Evolutionary conservation across 768 basidiomycete species (phyloP).

Genomic region (Tricholoma saponaceum): DNA sequence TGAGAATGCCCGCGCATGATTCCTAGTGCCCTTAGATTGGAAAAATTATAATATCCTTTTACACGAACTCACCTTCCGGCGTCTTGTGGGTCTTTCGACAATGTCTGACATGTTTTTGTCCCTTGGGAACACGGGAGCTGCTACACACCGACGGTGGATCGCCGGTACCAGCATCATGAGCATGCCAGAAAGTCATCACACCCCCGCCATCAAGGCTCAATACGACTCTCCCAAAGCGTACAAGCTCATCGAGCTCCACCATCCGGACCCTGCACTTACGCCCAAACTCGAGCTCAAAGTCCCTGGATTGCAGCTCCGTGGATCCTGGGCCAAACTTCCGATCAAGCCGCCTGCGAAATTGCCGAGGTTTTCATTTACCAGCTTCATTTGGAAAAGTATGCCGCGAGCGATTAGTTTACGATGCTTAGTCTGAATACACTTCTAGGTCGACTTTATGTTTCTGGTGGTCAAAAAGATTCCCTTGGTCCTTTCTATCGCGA

Average conservation of each 20-base stretch:
- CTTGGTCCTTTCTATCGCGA: constrained; percentile 24
- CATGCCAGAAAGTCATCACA: constrained; percentile 12
- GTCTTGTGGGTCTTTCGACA: constrained; percentile 17
- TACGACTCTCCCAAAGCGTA: neutral
- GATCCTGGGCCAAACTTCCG: constrained; percentile 31
- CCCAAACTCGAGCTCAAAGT: constrained; percentile 12
- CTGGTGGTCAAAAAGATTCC: constrained; percentile 21
- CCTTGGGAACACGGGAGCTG: constrained; percentile 31
- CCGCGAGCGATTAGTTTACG: too few relatives aligned
- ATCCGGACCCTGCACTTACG: constrained; percentile 23
- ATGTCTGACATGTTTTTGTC: constrained; percentile 22
- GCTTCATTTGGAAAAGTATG: constrained; percentile 20
- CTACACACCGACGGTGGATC: constrained; percentile 21
- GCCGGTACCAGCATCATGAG: constrained; percentile 8
- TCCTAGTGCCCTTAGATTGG: too few relatives aligned
- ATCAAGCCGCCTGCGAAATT: constrained; percentile 8
- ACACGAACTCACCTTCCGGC: constrained; percentile 22
- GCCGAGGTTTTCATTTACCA: constrained; percentile 17
- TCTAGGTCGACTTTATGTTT: constrained; percentile 24
- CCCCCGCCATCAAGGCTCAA: constrained; percentile 8
- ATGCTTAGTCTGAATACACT: constrained; percentile 8
- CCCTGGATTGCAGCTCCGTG: constrained; percentile 26
- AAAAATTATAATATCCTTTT: constrained; percentile 20
- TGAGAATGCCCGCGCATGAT: too few relatives aligned
- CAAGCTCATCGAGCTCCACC: constrained; percentile 15